Evolutionary conservation across 495 filamentous ascomycete species (phyloP), one percentile per base, ranked within the genome.

Genomic region (Aspergillus hancockii): DNA sequence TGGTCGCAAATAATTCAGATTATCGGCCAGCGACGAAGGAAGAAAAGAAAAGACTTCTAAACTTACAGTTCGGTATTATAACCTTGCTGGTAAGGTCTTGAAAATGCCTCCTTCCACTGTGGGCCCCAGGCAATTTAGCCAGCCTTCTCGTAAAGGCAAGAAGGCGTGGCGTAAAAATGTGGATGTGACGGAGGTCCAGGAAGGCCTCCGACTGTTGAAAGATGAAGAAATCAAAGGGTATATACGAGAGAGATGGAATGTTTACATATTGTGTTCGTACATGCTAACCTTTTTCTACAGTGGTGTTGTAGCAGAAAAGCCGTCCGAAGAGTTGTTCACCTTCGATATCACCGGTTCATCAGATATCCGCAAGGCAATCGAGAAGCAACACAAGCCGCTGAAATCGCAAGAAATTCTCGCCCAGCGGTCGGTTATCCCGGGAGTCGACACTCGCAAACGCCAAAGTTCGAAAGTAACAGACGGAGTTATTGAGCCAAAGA

Each of bases 151-250:
- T 67, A 98, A 98, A 73, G 93, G 94, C 61, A 98, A 98, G 78
- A 97, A 93, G 75, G 94, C 94, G 19, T 98, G 94, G 94, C 83
- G 94, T 63, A 98, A 98, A 73, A 95, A 98, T 78, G 90, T 98
- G 67, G 92, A 98, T 73, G 81, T 98, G 50, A 85, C 90, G 14
- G 88, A 94, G 55, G 81, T 98, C 23, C 82, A 91, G 63, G 79
- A 87, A 61, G 94, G 95, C 46, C 84, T 98, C 46, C 89, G 95
- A 57, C 75, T 88, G 60, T 77, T 92, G 63, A 89, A 92, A 60
- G 90, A 93, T 45, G 91, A 96, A 77, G 86, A 95, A 62, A 91
- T 95, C 59, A 84, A 86, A 80, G 92, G 91, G 93, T 93, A 82
- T 28, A 34, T 31, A 18, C 36, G 49, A 28, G 25, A 28, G 7